phyloP scores from a whole-genome alignment of 768 basidiomycete species.

The Kwoniella botswanensis region DNA sequence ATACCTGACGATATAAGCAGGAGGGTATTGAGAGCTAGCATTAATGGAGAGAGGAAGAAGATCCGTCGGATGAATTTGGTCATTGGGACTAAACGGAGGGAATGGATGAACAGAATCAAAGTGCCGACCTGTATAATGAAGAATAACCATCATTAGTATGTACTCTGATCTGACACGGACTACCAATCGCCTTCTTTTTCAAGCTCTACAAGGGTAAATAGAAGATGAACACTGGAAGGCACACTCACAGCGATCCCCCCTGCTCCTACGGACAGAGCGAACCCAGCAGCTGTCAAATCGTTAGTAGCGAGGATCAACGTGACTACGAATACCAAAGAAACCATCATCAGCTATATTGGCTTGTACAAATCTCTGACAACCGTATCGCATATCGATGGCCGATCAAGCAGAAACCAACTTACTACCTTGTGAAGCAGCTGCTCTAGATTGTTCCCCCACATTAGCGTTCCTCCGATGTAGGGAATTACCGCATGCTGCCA shows the following conservation, averaged over 20 bases:
- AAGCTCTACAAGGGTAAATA: neutral
- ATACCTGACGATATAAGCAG: constrained; percentile 25
- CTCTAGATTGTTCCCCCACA: constrained; percentile 16
- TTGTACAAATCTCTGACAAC: no score
- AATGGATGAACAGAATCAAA: constrained; percentile 29
- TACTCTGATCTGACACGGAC: no score
- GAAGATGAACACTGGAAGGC: neutral
- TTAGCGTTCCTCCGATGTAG: constrained; percentile 17
- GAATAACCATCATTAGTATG: no score
- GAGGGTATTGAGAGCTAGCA: constrained; percentile 30
- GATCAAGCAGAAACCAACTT: neutral
- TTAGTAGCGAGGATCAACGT: constrained; percentile 15
- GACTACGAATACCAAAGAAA: neutral
- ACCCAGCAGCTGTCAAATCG: constrained; percentile 17
- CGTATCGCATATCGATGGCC: neutral
- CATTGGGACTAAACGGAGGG: constrained; percentile 22
- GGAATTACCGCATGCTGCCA: constrained; percentile 17
- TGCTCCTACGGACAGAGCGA: constrained; percentile 18
- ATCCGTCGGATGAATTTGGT: constrained; percentile 22
- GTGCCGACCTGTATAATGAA: constrained; percentile 23
- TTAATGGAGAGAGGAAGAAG: constrained; percentile 33
- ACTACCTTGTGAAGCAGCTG: constrained; percentile 9
- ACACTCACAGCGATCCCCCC: constrained; percentile 19
- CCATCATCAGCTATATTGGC: neutral
- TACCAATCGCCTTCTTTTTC: neutral